phyloP scores from a whole-genome alignment of 2,329 filamentous ascomycete genomes.

The Diaporthe longicolla region DNA sequence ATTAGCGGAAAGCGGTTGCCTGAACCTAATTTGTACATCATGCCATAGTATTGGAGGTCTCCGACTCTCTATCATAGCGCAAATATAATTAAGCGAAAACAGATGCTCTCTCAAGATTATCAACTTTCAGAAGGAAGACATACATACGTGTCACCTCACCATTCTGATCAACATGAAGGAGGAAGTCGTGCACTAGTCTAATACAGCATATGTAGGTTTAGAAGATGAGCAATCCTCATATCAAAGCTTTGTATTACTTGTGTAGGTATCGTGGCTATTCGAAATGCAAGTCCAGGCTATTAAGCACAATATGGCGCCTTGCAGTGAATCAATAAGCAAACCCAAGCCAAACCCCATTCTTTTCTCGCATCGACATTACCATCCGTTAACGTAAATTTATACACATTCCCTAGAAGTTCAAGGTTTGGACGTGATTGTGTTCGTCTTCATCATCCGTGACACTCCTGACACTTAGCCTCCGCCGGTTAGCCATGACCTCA shows the following conservation, averaged over 20 bases:
- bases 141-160: background rate
- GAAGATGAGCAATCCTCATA: no score
- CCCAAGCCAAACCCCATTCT: background rate
- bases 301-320: constrained; percentile 33
- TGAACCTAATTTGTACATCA: background rate
- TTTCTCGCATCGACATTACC: background rate
- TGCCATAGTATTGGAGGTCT: no score
- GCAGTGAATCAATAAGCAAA: background rate
- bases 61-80: no score
- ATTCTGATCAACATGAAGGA: background rate
- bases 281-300: background rate
- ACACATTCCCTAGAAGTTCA: background rate
- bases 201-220: no score
- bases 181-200: no score
- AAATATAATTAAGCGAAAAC: no score
- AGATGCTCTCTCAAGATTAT: no score
- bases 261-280: background rate
- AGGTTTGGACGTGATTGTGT: background rate
- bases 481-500: constrained; percentile 38
- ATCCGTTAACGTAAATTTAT: background rate
- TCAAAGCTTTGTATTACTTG: background rate
- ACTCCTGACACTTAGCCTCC: constrained; percentile 32
- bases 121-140: background rate
- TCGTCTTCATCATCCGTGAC: constrained; percentile 35
- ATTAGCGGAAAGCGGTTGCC: background rate